A percentile compares a stretch with the other conserved stretches of the same genome.
These are phyloP conservation scores for Botrytis fabae DNA, from an alignment of 2,329 filamentous ascomycete species.

Conservation along the genomic window DNA sequence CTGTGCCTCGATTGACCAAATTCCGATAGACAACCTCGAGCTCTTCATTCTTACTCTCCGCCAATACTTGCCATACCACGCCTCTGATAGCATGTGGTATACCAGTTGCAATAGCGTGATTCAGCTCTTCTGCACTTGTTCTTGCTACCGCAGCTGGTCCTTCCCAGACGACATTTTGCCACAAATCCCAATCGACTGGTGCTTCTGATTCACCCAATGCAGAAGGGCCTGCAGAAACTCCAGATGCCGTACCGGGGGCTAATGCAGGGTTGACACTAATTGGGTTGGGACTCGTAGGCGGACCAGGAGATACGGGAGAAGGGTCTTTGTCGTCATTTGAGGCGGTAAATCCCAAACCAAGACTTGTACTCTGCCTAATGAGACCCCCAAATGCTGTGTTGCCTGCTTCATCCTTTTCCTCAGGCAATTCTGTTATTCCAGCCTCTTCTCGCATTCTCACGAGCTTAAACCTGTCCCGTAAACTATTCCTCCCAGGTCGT, in stretches of 20 bases:
- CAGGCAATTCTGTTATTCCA: slow-evolving; percentile 55
- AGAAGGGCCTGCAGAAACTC: slow-evolving; percentile 74
- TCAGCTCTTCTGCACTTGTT: slow-evolving; percentile 86
- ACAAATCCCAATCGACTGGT: slow-evolving; percentile 97
- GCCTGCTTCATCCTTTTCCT: slow-evolving; percentile 43
- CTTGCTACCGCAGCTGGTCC: slow-evolving; percentile 85
- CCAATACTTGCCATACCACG: slow-evolving; percentile 98
- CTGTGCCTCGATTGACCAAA: slow-evolving; percentile 74
- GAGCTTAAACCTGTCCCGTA: slow-evolving; percentile 78
- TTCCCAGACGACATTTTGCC: slow-evolving; percentile 95
- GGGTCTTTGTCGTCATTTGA: slow-evolving; percentile 40
- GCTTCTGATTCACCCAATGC: slow-evolving; percentile 61
- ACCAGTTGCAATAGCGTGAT: slow-evolving; percentile 84
- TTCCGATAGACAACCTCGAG: slow-evolving; percentile 85
- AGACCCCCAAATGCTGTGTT: slow-evolving; percentile 46
- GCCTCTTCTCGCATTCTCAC: slow-evolving; percentile 74
- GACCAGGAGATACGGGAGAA: slow-evolving; percentile 45
- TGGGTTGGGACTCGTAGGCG: slow-evolving; percentile 51
- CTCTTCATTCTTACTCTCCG: slow-evolving; percentile 91
- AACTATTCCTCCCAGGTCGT: slow-evolving; percentile 58
- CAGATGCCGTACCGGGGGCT: slow-evolving; percentile 82
- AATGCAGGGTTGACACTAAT: slow-evolving; percentile 67
- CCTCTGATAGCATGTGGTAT: slow-evolving; percentile 94
- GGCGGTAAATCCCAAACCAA: slow-evolving; percentile 45
- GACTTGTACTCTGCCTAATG: slow-evolving; percentile 45